These are phyloP conservation scores for Phaeosphaeria sp. DNA, from an alignment of 2,329 filamentous ascomycete species.

Conservation along the genomic window DNA sequence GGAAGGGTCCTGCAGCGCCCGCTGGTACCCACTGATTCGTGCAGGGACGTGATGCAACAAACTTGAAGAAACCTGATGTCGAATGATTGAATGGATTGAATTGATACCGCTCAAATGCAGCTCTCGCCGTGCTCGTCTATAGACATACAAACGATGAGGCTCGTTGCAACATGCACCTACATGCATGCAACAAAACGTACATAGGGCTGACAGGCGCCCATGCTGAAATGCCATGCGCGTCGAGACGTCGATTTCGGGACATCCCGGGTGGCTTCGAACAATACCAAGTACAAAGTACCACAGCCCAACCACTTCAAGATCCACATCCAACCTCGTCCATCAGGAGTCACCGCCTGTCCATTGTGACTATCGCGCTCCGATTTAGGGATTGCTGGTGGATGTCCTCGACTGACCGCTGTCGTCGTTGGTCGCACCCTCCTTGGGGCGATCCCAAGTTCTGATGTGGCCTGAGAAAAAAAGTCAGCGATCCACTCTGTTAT, in stretches of 20 bases:
- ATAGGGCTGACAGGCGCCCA: conserved; percentile 27
- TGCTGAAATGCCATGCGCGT: neutral
- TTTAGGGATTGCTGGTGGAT: conserved; percentile 7
- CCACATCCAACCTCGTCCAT: neutral
- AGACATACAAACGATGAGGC: neutral
- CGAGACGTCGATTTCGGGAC: neutral
- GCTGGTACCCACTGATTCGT: conserved; percentile 1
- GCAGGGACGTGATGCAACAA: neutral
- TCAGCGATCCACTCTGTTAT: conserved; percentile 30
- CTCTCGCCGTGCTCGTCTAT: neutral
- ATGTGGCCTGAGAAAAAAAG: conserved; percentile 67
- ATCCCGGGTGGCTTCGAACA: neutral
- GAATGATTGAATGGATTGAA: neutral
- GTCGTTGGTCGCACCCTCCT: conserved; percentile 50
- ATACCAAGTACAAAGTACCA: neutral
- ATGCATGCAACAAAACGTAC: conserved; percentile 10
- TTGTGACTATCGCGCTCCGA: neutral
- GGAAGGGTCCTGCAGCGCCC: neutral
- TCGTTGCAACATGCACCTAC: neutral
- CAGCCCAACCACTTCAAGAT: neutral
- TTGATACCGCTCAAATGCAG: neutral
- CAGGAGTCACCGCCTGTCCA: neutral
- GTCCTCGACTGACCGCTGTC: conserved; percentile 37
- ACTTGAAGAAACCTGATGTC: neutral
- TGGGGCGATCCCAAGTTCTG: conserved; percentile 75